Base-by-base conservation (phyloP, 129 eudicot genomes). In the Escallonia herrerae region DNA sequence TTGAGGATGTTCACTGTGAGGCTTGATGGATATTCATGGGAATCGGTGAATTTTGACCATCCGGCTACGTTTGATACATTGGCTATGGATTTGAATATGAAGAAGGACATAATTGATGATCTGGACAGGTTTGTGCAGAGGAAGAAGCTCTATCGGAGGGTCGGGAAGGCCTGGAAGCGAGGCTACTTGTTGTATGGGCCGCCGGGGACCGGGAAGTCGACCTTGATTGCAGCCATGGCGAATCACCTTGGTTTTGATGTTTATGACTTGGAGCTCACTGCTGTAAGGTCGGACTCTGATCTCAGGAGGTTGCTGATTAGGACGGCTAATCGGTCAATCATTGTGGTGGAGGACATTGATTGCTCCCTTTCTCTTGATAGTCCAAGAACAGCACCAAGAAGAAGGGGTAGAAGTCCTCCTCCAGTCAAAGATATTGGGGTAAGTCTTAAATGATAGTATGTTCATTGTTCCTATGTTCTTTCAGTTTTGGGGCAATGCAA, bases 1-100 rank as follows among this genome's bases (percentile, higher is more conserved):
- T 7, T 83, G 41, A 79, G 69, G 56, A 56, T 76, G 59, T 77
- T 65, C 61, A 79, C 79, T 64, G 64, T 76, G 2, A 45, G 39
- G 14, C 67, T 62, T 8, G 41, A 58, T 39, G 14, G 38, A 6
- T 22, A 22, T 22, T 22, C 33, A 22, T 60, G 68, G 12, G 73
- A 62, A 2, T 67, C 80, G 49, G 67, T 55, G 37, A 53, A 60
- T 22, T 79, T 83, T 5, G 76, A 79, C 39, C 79, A 79, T 68
- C 88, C 88, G 10, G 76, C 76, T 78, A 83, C 79, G n/a, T 83
- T 83, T 62, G 50, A 83, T 15, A 83, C 81, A 33, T 62, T 83
- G 33, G 87, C 87, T 2, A 60, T 83, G 13, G 87, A 82, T 50
- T 59, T 58, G 0, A 56, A 72, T 65, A 68, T 78, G 39, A 82